Conservation (phyloP, 352 stramenopile genomes). For the Thalassiosira oceanica region DNA sequence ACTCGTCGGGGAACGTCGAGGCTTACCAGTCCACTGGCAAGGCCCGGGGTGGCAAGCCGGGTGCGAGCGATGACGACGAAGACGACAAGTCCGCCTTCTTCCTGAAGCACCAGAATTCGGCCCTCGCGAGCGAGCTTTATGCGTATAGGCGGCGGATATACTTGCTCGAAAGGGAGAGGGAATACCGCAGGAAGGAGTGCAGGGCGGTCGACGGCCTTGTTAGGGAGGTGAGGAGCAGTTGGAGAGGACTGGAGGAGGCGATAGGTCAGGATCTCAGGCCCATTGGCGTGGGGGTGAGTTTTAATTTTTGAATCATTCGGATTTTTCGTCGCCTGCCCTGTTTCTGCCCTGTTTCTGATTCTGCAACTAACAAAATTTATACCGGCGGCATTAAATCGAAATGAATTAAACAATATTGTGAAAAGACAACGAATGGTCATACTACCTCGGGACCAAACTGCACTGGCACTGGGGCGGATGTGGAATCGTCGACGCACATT, state of each 20-base stretch:
- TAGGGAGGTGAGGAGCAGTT: conserved; percentile 53
- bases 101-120: conserved; percentile 73
- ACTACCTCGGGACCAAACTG: conserved; percentile 5
- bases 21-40: conserved; percentile 18
- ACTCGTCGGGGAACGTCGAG: conserved; percentile 15
- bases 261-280: conserved; percentile 29
- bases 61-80: conserved; percentile 51
- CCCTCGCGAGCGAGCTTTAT: conserved; percentile 63
- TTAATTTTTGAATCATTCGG: too few relatives aligned
- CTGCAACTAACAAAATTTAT: too few relatives aligned
- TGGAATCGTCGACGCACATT: conserved; percentile 29
- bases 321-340: too few relatives aligned
- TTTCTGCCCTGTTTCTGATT: too few relatives aligned
- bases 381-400: too few relatives aligned
- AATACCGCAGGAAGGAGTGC: conserved; percentile 58
- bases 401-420: too few relatives aligned
- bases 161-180: conserved; percentile 59
- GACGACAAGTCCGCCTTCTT: conserved; percentile 60
- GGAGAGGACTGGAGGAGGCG: conserved; percentile 58
- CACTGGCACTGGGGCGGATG: conserved; percentile 41
- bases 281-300: too few relatives aligned
- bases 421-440: too few relatives aligned
- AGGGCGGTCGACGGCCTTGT: conserved; percentile 42
- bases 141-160: conserved; percentile 54
- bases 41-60: conserved; percentile 4